Evolutionary conservation across 23 red algal genomes (phyloP), one percentile per base, ranked within the genome.

Genomic region (Gracilaria caudata): DNA sequence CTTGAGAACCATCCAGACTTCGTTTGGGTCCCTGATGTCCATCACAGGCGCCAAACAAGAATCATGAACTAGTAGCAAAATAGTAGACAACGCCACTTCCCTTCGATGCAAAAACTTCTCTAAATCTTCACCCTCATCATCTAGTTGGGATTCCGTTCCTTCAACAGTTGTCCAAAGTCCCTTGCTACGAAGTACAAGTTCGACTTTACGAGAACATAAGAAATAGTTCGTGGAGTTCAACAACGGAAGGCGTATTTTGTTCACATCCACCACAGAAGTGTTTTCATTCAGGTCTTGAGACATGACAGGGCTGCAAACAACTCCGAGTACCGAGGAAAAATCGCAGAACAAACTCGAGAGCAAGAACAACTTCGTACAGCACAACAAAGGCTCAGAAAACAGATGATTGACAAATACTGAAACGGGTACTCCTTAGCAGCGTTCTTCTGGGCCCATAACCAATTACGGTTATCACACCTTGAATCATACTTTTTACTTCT

Each of bases 61-160:
- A 34, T 73, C 66, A 34, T 73, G 16, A 7, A 73, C 66, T 41
- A 4, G 4, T 6, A 73, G 0, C 0, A 73, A 21, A 8, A 73
- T 73, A 7, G 66, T 73, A 19, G 66, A 73, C 40, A 73, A 73
- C 11, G 4, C 66, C 0, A 73, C 66, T 45, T 73, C 66, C 66
- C 21, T 39, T 7, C 66, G 66, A 25, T n/a, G 23, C 8, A n/a
- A 8, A 73, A 32, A 39, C 66, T 73, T 73, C 40, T 34, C 0
- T 7, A 34, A 11, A 8, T 21, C 17, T 39, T 39, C 66, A 20
- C 29, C 20, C 7, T n/a, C 0, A 21, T 0, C 66, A n/a, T 33
- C 14, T 0, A 20, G 66, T 14, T 7, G 1, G 7, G 8, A 11
- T 72, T 43, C 66, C 12, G 35, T n/a, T 4, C 66, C 66, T 4